phyloP scores from a whole-genome alignment of 176 grass and related monocot genomes.

The Luzula sylvatica region DNA sequence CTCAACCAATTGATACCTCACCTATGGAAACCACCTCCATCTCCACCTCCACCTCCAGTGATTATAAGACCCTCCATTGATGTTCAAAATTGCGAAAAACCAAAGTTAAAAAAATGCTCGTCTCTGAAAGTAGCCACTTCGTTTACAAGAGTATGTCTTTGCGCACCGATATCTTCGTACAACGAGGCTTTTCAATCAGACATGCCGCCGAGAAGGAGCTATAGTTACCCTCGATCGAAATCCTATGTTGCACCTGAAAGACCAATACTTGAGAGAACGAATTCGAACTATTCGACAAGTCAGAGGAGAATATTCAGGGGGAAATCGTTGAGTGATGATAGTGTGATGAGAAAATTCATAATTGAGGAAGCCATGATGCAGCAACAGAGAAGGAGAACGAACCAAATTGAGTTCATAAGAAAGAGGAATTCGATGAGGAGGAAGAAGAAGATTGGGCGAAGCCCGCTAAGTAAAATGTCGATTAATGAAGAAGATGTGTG shows the following conservation, averaged over 20 bases:
- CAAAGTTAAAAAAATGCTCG: slow-evolving; percentile 64
- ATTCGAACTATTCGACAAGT: background rate
- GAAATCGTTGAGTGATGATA: slow-evolving; percentile 85
- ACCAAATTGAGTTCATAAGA: slow-evolving; percentile 86
- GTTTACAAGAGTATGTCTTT: slow-evolving; percentile 90
- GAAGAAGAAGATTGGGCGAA: slow-evolving; percentile 64
- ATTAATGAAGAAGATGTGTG: slow-evolving; percentile 41
- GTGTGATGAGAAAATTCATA: slow-evolving; percentile 81
- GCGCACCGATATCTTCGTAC: slow-evolving; percentile 89
- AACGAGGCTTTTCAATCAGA: slow-evolving; percentile 68
- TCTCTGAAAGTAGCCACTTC: slow-evolving; percentile 86
- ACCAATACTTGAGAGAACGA: background rate
- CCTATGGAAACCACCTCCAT: slow-evolving; percentile 5
- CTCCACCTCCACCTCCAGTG: background rate
- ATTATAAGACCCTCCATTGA: background rate
- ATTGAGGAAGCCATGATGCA: slow-evolving; percentile 78
- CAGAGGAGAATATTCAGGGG: slow-evolving; percentile 67
- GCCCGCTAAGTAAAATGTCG: slow-evolving; percentile 66
- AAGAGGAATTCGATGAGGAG: slow-evolving; percentile 63
- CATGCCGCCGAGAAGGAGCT: slow-evolving; percentile 67
- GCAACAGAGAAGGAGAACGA: slow-evolving; percentile 44
- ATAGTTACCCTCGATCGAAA: slow-evolving; percentile 62
- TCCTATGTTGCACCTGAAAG: slow-evolving; percentile 35
- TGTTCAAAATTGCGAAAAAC: slow-evolving; percentile 12
- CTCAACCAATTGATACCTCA: slow-evolving; percentile 14